A percentile compares a stretch with the other conserved stretches of the same genome.
Conservation (phyloP, 441 rosid genomes). For the Bruguiera hainesii region DNA sequence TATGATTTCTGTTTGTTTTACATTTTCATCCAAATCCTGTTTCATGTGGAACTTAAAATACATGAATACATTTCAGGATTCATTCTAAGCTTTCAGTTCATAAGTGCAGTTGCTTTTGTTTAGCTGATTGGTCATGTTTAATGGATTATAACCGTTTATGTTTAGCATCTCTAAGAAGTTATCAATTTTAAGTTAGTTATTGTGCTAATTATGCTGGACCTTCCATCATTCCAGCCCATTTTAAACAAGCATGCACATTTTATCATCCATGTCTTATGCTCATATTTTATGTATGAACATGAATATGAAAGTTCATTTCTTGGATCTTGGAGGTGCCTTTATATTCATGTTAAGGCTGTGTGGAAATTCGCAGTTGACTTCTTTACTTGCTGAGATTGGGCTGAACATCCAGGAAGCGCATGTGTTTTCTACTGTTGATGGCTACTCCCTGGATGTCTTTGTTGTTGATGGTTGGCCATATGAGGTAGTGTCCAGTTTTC, state of each 20-base stretch:
- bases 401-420: constrained; percentile 95
- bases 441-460: constrained; percentile 91
- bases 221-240: too few relatives aligned
- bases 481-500: constrained; percentile 47
- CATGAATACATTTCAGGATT: not conserved
- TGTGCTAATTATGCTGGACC: too few relatives aligned
- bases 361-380: constrained; percentile 58
- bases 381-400: constrained; percentile 84
- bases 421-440: constrained; percentile 84
- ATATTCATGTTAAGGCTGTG: constrained; percentile 21
- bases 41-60: not conserved
- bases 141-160: not conserved
- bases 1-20: not conserved
- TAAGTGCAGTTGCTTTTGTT: not conserved
- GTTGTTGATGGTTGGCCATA: constrained; percentile 96
- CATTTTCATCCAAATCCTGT: not conserved
- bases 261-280: too few relatives aligned
- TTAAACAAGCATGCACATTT: too few relatives aligned
- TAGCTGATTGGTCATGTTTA: not conserved
- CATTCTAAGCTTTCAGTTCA: not conserved
- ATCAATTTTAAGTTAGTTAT: not conserved
- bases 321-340: constrained; percentile 13
- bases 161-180: not conserved
- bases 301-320: not conserved
- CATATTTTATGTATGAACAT: not conserved